Evolutionary conservation across 225 moss, liverwort and hornwort species (phyloP), one percentile per base, ranked within the genome.

Genomic region (Physcomitrium patens): DNA sequence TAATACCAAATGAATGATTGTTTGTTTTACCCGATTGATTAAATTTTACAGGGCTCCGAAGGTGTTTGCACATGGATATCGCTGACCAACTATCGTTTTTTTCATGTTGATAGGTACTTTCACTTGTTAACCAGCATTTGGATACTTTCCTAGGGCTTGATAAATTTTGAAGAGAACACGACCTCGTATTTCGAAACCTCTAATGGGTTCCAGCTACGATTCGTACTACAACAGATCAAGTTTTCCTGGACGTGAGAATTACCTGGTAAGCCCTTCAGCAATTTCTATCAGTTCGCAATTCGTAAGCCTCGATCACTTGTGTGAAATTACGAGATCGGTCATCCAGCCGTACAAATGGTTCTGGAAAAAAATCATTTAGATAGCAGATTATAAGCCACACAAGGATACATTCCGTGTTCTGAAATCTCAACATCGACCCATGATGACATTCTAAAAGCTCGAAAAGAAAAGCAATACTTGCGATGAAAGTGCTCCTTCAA

Each of bases 121-220:
- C 19, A 51, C 20, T 62, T 44, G 23, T 49, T 67, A 23, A 16
- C 5, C 68, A 59, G 50, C 73, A 26, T 78, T 67, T 70, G 67
- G 22, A 22, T 20, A 26, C 65, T n/a, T 27, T 48, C 26, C 66
- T 45, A 59, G 74, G 54, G 76, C 53, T 71, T 63, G 63, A 76
- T 68, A 67, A 63, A 45, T 72, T 62, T 67, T 44, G 71, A 71
- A 54, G 24, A 27, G 26, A 69, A 44, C 3, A 50, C 64, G 60
- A 74, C 65, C 67, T 67, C 55, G 62, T 69, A 17, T 65, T 53
- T 76, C 7, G 17, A 69, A 69, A 20, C 72, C 53, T 37, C 31
- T 4, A 76, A 84, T 84, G 84, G 80, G 84, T 67, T 84, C 84
- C 43, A 84, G 77, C 70, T 84, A 80, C 84, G 80, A 80, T 16